Conservation (phyloP, 371 early-diverging fungal genomes). For the Mortierella sp. region DNA sequence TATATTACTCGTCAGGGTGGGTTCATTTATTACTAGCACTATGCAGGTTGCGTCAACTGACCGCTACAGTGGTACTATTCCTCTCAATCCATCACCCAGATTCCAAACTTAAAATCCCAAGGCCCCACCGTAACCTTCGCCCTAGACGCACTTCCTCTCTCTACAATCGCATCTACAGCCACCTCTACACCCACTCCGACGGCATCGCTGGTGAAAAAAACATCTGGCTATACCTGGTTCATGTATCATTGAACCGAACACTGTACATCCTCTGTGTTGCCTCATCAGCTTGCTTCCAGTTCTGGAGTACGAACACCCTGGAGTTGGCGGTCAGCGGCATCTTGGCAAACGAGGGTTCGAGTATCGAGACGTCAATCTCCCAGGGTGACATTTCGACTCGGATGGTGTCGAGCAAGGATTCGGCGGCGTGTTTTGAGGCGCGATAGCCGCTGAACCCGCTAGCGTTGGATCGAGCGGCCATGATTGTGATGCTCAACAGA, state of each 20-base stretch:
- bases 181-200: conserved; percentile 54
- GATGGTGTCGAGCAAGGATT: conserved; percentile 57
- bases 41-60: too few species aligned
- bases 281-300: conserved; percentile 36
- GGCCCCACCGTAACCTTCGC: conserved; percentile 51
- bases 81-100: conserved; percentile 35
- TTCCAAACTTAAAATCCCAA: conserved; percentile 21
- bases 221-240: conserved; percentile 45
- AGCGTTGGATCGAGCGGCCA: conserved; percentile 52
- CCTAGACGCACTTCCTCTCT: conserved; percentile 24
- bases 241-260: neutral
- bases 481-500: conserved; percentile 55
- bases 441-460: conserved; percentile 50
- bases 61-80: neutral
- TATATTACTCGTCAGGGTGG: too few species aligned
- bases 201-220: conserved; percentile 53
- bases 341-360: conserved; percentile 55
- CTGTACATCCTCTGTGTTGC: conserved; percentile 37
- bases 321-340: conserved; percentile 26
- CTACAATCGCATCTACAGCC: conserved; percentile 33
- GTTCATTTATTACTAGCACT: too few species aligned
- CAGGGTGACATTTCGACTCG: conserved; percentile 59
- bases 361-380: conserved; percentile 59
- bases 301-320: conserved; percentile 13
- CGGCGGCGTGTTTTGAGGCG: conserved; percentile 60